These are phyloP conservation scores for Cercophora scortea DNA, from an alignment of 495 filamentous ascomycete species.

Conservation along the genomic window DNA sequence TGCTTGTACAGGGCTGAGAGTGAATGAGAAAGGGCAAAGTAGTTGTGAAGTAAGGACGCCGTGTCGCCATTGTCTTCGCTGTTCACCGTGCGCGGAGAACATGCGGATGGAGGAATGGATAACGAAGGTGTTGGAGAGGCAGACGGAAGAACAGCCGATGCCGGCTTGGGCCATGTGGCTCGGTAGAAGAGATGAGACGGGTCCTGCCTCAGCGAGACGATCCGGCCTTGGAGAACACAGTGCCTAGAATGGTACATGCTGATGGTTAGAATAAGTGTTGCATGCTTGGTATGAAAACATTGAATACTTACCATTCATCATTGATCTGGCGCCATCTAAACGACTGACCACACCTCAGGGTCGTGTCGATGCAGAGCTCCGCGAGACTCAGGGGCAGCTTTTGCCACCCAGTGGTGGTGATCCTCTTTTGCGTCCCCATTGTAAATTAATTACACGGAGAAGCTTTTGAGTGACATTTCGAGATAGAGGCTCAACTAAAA, in stretches of 20 bases:
- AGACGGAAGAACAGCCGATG: too few relatives aligned
- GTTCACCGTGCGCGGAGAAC: not conserved
- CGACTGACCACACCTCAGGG: conserved; percentile 83
- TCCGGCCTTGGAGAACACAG: conserved; percentile 75
- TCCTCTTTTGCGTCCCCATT: conserved; percentile 22
- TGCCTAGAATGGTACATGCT: conserved; percentile 37
- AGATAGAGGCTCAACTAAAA: not conserved
- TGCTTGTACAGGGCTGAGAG: conserved; percentile 69
- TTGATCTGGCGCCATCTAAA: conserved; percentile 85
- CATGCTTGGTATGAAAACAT: not conserved
- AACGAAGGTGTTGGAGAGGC: conserved; percentile 13
- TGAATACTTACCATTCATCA: conserved; percentile 62
- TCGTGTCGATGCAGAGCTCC: conserved; percentile 87
- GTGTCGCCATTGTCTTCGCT: conserved; percentile 39
- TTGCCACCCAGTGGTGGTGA: conserved; percentile 55
- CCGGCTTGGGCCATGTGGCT: conserved; percentile 45
- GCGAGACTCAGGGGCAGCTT: conserved; percentile 71
- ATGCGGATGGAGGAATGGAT: conserved; percentile 2
- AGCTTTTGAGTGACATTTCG: not conserved
- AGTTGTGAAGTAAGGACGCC: conserved; percentile 59
- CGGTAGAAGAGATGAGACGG: conserved; percentile 71
- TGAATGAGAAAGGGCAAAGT: conserved; percentile 74
- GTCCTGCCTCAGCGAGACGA: conserved; percentile 82
- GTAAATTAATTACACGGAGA: not conserved
- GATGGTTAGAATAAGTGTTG: not conserved